Evolutionary conservation across 768 basidiomycete genomes (phyloP).

Genomic region (Mycena rosella): DNA sequence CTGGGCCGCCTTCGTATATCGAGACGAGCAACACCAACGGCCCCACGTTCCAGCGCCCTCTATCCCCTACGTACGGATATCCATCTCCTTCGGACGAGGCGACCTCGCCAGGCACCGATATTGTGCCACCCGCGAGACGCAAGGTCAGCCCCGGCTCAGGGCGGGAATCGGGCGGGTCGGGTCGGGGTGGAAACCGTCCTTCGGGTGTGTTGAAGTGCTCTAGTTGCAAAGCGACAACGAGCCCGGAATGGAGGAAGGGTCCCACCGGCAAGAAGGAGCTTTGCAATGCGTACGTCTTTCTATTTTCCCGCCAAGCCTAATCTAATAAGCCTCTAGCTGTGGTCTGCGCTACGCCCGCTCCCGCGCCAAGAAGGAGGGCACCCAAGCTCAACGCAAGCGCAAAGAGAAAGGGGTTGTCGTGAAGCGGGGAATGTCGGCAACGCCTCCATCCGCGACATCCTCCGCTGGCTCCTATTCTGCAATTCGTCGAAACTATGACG

Average conservation of each 20-base stretch:
- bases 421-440: constrained; percentile 57
- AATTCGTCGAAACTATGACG: constrained; percentile 63
- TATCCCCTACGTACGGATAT: constrained; percentile 55
- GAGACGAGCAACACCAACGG: constrained; percentile 30
- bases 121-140: constrained; percentile 69
- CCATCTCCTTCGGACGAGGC: constrained; percentile 49
- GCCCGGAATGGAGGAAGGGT: constrained; percentile 94
- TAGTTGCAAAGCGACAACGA: constrained; percentile 84
- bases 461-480: constrained; percentile 54
- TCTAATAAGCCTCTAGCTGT: constrained; percentile 61
- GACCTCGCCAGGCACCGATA: constrained; percentile 49
- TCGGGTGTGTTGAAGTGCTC: constrained; percentile 79
- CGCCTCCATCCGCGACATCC: constrained; percentile 53
- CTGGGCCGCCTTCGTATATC: constrained; percentile 53
- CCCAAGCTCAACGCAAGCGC: constrained; percentile 66
- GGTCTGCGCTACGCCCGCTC: constrained; percentile 90
- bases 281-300: constrained; percentile 85
- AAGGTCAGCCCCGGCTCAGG: constrained; percentile 66
- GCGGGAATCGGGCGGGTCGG: constrained; percentile 60
- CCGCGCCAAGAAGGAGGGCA: constrained; percentile 89
- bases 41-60: constrained; percentile 43
- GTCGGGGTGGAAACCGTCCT: constrained; percentile 74
- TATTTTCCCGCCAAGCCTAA: constrained; percentile 27
- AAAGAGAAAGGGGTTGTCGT: constrained; percentile 67
- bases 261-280: constrained; percentile 92